Conservation (phyloP, 1,139 yeast species). For the Meyerozyma elateridarum region DNA sequence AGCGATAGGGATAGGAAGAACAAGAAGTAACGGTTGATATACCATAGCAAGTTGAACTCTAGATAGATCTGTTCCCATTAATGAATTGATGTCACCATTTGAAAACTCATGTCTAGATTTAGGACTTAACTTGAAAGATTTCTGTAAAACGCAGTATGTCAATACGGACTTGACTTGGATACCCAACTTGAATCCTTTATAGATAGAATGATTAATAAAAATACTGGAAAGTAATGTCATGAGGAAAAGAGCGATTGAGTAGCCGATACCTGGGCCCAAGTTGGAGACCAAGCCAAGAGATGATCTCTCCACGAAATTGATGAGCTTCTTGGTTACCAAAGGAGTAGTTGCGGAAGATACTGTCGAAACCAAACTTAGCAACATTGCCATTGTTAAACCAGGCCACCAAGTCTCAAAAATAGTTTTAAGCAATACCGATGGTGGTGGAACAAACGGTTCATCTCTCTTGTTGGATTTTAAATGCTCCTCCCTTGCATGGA, state of each 20-base stretch:
- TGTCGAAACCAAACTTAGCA: conserved; percentile 19
- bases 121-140: conserved; percentile 60
- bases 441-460: conserved; percentile 16
- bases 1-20: conserved; percentile 40
- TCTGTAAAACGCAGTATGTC: conserved; percentile 61
- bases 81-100: conserved; percentile 61
- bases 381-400: conserved; percentile 41
- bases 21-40: conserved; percentile 25
- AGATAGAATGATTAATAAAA: conserved; percentile 27
- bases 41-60: conserved; percentile 34
- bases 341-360: conserved; percentile 31
- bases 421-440: conserved; percentile 22
- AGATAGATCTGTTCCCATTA: conserved; percentile 35
- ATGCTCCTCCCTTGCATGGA: conserved; percentile 21
- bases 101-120: conserved; percentile 57
- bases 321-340: conserved; percentile 39
- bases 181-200: conserved; percentile 42
- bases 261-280: conserved; percentile 34
- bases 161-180: conserved; percentile 64
- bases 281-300: conserved; percentile 17
- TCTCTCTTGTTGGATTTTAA: conserved; percentile 14
- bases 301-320: conserved; percentile 34
- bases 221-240: conserved; percentile 20
- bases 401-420: conserved; percentile 54
- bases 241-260: conserved; percentile 27